Percentiles rank a stretch among this genome's conserved stretches.
Evolutionary conservation across 2,329 filamentous ascomycete species (phyloP).

Genomic region (Cercospora citrullina): DNA sequence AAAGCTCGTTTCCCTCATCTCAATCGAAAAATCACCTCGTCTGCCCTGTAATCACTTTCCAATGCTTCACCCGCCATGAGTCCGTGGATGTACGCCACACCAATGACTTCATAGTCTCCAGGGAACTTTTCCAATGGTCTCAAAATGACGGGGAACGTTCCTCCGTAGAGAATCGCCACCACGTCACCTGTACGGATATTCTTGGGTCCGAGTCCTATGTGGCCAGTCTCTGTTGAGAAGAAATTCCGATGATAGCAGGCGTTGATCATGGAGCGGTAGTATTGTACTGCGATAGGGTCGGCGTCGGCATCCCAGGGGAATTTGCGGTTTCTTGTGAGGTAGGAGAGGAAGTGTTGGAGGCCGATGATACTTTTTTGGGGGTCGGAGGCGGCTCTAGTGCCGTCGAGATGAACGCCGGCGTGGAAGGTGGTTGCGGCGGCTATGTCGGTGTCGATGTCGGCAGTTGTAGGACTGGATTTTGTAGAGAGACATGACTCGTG

Average conservation of each 20-base stretch:
- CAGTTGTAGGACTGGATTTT: not conserved
- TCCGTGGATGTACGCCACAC: not conserved
- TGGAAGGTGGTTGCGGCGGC: not conserved
- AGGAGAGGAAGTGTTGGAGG: not conserved
- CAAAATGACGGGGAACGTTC: not conserved
- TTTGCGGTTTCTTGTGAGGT: not conserved
- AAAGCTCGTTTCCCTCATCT: not conserved
- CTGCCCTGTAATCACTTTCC: not conserved
- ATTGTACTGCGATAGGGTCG: not conserved
- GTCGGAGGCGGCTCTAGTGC: not conserved
- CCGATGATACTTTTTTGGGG: not conserved
- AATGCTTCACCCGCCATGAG: not conserved
- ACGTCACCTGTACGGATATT: not conserved
- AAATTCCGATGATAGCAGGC: not conserved
- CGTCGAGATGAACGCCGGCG: not conserved
- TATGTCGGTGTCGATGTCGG: not conserved
- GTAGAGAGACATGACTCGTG: not conserved
- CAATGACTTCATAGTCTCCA: not conserved
- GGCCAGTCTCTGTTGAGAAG: not conserved
- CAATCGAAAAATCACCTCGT: not conserved
- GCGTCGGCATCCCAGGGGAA: not conserved
- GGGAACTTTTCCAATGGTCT: not conserved
- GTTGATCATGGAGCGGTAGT: not conserved
- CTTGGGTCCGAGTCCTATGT: not conserved
- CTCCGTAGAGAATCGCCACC: not conserved